Base-by-base conservation (phyloP, 352 stramenopile species). In the Globisporangium echinulatum region DNA sequence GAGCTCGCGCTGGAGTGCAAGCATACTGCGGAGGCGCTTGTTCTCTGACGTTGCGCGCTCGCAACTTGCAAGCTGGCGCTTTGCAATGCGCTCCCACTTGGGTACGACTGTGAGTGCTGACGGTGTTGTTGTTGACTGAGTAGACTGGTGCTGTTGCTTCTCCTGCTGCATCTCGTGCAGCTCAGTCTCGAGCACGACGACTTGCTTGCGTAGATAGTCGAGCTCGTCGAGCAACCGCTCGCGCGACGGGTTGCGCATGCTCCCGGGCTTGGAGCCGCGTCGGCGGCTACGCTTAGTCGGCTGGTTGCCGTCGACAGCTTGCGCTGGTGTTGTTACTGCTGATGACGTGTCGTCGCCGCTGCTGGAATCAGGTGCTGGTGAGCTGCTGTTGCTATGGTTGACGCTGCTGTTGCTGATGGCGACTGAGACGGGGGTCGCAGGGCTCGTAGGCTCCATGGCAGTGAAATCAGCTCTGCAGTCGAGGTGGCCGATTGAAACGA, bases 141-240 rank as follows among this genome's bases (percentile, higher is more conserved):
- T 25, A 25, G 19, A 25, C 19, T 25, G 19, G 19, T 25, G 19
- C 19, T 25, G 19, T 25, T 25, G 19, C 11, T 5, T 14, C 13
- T 36, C 13, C 14, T 51, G n/a, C 7, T 59, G 59, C 11, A 5
- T 17, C 0, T 42, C 11, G 17, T 63, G 19, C 7, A 77, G 63
- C 5, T 68, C 49, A 3, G 17, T 44, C 46, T 77, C 66, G 4
- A 74, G 55, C 17, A 66, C 56, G 3, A 54, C 51, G 0, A 71
- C 63, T 10, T 67, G 63, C 37, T 57, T 47, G 7, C 66, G 69
- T 5, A 77, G 53, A 14, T 52, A 58, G 36, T n/a, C 40, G 43
- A 71, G 58, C 15, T 74, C 67, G 4, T 61, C 40, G 49, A 64
- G 61, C 51, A 66, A 49, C 4, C 66, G 66, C 15, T 73, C 66